Evolutionary conservation across 257 asterid species (phyloP).

Genomic region (Solanum tarijense): DNA sequence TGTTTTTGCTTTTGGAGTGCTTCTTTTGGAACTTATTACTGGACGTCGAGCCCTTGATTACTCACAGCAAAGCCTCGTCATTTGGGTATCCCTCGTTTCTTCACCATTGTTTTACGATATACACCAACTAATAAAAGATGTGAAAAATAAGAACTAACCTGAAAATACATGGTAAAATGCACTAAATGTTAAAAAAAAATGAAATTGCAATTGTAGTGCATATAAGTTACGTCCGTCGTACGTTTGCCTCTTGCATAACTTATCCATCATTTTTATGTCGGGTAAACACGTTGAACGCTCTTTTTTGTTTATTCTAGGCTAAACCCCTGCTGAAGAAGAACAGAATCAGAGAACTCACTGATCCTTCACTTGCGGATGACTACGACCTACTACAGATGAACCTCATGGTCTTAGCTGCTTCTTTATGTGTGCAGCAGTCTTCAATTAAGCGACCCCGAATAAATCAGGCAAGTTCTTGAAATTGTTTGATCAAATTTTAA

Average conservation of each 20-base stretch:
- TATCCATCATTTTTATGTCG: not conserved
- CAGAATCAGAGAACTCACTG: constrained; percentile 65
- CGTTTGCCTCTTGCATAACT: not conserved
- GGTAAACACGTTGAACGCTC: not conserved
- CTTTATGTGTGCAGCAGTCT: constrained; percentile 79
- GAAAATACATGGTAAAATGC: too few species aligned
- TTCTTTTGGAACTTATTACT: constrained; percentile 73
- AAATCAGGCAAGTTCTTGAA: constrained; percentile 53
- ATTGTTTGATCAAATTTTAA: not conserved
- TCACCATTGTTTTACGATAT: not conserved
- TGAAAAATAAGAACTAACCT: too few species aligned
- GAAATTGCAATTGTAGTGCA: not conserved
- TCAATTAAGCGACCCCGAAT: constrained; percentile 68
- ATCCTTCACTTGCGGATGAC: constrained; percentile 52
- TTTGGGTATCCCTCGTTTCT: constrained; percentile 59
- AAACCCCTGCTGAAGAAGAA: constrained; percentile 85
- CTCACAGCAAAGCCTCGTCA: constrained; percentile 89
- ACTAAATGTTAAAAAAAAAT: not conserved
- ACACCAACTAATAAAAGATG: not conserved
- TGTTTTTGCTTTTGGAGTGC: constrained; percentile 77
- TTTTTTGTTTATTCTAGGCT: constrained; percentile 30
- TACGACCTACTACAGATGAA: constrained; percentile 59
- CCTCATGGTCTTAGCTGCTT: constrained; percentile 68
- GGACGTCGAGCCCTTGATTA: constrained; percentile 95
- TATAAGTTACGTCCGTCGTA: not conserved